phyloP scores from a whole-genome alignment of 306 rosid genomes.

The Vigna radiata region DNA sequence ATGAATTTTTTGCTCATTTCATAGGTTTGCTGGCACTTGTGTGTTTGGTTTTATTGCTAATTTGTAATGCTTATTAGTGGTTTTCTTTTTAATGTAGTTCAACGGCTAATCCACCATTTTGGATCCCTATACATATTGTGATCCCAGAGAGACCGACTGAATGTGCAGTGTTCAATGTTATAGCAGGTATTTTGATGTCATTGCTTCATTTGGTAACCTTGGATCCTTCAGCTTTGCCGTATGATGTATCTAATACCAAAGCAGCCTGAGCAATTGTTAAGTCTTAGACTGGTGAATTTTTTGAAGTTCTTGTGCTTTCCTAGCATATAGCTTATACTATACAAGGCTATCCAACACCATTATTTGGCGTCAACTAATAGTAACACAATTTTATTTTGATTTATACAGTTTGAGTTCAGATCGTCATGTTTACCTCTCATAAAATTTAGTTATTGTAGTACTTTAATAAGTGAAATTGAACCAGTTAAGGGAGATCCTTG shows the following conservation, averaged over 20 bases:
- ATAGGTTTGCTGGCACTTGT: slow-evolving; percentile 37
- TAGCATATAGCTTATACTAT: slow-evolving; percentile 8
- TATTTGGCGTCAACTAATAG: slow-evolving; percentile 21
- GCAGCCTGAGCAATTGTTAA: not conserved
- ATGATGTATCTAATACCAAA: slow-evolving; percentile 10
- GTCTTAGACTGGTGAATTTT: not conserved
- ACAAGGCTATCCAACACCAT: not conserved
- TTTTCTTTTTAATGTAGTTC: slow-evolving; percentile 58
- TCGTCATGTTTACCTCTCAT: not conserved
- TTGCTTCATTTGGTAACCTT: slow-evolving; percentile 34
- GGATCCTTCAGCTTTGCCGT: slow-evolving; percentile 17
- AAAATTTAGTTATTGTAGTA: slow-evolving; percentile 14
- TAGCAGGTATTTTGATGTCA: slow-evolving; percentile 76
- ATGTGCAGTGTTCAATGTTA: slow-evolving; percentile 90
- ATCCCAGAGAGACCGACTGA: slow-evolving; percentile 98
- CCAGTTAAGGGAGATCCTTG: not conserved
- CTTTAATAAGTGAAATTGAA: not conserved
- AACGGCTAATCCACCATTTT: slow-evolving; percentile 89
- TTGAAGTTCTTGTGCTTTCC: not conserved
- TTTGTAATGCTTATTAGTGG: slow-evolving; percentile 36
- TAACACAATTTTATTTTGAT: slow-evolving; percentile 10
- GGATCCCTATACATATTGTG: slow-evolving; percentile 97
- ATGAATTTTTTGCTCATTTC: slow-evolving; percentile 18
- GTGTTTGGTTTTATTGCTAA: slow-evolving; percentile 30
- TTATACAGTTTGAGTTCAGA: slow-evolving; percentile 1